Conservation (phyloP, 2,329 filamentous ascomycete genomes). For the Sporothrix pallida region DNA sequence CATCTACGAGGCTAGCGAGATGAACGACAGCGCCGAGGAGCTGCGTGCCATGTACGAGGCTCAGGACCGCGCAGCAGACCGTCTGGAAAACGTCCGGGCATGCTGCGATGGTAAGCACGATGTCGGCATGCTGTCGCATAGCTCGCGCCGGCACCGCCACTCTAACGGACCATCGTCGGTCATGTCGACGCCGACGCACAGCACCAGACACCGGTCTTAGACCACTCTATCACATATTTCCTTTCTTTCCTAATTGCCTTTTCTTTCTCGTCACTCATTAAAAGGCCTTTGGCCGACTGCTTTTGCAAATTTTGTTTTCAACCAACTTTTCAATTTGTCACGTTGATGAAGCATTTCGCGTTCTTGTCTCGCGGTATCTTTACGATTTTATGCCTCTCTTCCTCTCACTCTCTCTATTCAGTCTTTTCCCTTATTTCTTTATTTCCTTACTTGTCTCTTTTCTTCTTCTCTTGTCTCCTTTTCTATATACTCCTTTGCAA, state of each 20-base stretch:
- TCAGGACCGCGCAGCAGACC: constrained; percentile 76
- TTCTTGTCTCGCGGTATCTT: constrained; percentile 23
- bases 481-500: constrained; percentile 18
- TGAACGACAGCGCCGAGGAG: constrained; percentile 82
- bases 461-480: constrained; percentile 4
- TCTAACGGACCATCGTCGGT: constrained; percentile 31
- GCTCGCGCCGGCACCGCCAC: constrained; percentile 40
- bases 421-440: constrained; percentile 17
- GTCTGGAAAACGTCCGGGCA: constrained; percentile 91
- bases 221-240: background rate
- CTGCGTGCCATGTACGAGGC: constrained; percentile 78
- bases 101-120: constrained; percentile 95
- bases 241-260: constrained; percentile 20
- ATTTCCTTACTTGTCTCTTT: too few relatives aligned
- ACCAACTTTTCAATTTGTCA: constrained; percentile 5
- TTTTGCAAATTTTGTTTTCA: constrained; percentile 13
- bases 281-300: background rate
- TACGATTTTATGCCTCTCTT: constrained; percentile 34
- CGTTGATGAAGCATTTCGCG: constrained; percentile 28
- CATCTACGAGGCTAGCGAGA: constrained; percentile 61
- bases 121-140: constrained; percentile 61
- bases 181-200: constrained; percentile 36
- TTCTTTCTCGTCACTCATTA: constrained; percentile 18
- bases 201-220: constrained; percentile 34
- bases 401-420: constrained; percentile 16